These are phyloP conservation scores for Ophiostoma pallidulum DNA, from an alignment of 2,329 filamentous ascomycete genomes.

Conservation along the genomic window DNA sequence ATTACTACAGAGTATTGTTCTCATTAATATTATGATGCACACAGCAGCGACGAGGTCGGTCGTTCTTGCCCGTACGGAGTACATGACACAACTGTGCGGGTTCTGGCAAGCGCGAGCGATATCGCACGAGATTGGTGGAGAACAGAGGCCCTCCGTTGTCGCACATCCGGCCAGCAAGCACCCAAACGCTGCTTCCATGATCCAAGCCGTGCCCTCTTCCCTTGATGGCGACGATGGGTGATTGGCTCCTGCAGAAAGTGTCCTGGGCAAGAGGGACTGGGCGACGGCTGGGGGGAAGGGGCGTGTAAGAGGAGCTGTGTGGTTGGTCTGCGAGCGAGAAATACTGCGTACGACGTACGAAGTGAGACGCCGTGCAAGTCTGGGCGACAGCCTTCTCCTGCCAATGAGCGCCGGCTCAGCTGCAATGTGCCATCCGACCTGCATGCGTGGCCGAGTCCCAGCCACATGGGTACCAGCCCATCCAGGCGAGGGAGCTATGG, in stretches of 20 bases:
- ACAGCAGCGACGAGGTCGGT: no score
- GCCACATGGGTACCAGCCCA: neutral
- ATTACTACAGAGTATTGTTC: no score
- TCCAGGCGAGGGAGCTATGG: no score
- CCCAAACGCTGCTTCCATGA: neutral
- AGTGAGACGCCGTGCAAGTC: no score
- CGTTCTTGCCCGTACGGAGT: no score
- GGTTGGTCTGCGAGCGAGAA: no score
- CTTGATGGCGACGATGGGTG: neutral
- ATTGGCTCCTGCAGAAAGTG: neutral
- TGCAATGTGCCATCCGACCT: constrained; percentile 1
- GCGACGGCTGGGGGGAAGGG: neutral
- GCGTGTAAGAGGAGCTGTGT: constrained; percentile 2
- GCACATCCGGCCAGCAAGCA: constrained; percentile 1
- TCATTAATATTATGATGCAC: no score
- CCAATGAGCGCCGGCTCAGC: neutral
- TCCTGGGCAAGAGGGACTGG: constrained; percentile 1
- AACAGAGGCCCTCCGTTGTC: constrained; percentile 11
- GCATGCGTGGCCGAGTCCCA: neutral
- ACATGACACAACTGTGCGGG: no score
- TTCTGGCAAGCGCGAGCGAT: constrained; percentile 7
- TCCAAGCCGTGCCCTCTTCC: constrained; percentile 3
- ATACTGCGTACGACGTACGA: no score
- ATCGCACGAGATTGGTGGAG: constrained; percentile 13
- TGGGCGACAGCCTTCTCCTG: neutral